A percentile compares a stretch with the other conserved stretches of the same genome.
These are phyloP conservation scores for Populus euphratica DNA, from an alignment of 345 rosid species.

Conservation along the genomic window DNA sequence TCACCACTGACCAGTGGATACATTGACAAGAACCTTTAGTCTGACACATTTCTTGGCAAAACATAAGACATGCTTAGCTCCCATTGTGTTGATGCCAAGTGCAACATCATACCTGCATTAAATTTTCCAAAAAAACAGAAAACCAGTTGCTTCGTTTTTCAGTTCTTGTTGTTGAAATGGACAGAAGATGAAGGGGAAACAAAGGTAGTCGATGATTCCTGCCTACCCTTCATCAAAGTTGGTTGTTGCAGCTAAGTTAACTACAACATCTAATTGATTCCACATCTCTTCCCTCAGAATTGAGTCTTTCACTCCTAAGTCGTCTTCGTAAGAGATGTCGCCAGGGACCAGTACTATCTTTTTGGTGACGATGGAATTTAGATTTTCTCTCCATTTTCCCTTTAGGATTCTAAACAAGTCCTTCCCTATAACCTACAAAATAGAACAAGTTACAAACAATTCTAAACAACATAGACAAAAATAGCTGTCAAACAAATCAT, in stretches of 20 bases:
- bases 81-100: slow-evolving; percentile 53
- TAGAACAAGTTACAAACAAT: neutral
- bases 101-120: slow-evolving; percentile 47
- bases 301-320: slow-evolving; percentile 28
- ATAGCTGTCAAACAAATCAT: too few species aligned
- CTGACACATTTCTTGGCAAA: slow-evolving; percentile 58
- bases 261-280: slow-evolving; percentile 27
- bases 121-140: neutral
- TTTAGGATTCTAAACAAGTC: slow-evolving; percentile 23
- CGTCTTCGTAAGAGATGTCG: slow-evolving; percentile 20
- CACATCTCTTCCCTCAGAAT: slow-evolving; percentile 29
- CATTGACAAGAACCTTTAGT: slow-evolving; percentile 44
- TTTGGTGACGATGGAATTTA: slow-evolving; percentile 4
- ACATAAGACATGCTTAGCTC: slow-evolving; percentile 46
- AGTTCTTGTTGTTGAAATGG: neutral
- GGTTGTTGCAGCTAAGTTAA: slow-evolving; percentile 48
- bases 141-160: neutral
- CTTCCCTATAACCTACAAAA: slow-evolving; percentile 22
- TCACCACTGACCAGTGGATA: slow-evolving; percentile 35
- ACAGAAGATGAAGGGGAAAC: too few species aligned
- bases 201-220: neutral
- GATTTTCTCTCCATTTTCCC: slow-evolving; percentile 16
- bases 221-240: slow-evolving; percentile 41
- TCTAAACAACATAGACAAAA: too few species aligned
- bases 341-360: slow-evolving; percentile 29